These are phyloP conservation scores for Scheffersomyces cryptocercus DNA, from an alignment of 1,139 yeast genomes.

Conservation along the genomic window DNA sequence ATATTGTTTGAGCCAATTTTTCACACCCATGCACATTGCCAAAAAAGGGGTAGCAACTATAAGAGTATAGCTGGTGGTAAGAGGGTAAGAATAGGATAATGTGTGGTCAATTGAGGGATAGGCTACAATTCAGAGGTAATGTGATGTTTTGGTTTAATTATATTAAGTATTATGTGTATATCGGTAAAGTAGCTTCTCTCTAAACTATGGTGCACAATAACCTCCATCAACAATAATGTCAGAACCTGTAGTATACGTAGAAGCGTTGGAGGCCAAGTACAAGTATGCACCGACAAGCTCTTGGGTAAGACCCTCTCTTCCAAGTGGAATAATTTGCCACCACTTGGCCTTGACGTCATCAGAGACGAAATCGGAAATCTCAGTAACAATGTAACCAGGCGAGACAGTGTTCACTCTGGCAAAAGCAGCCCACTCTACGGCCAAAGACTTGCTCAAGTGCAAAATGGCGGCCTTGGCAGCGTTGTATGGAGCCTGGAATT, in stretches of 20 bases:
- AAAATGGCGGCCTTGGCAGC: conserved; percentile 85
- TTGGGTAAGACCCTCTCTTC: conserved; percentile 75
- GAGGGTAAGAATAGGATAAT: too few relatives aligned
- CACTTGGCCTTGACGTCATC: conserved; percentile 55
- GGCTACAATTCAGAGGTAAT: too few relatives aligned
- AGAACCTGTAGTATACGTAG: conserved; percentile 81
- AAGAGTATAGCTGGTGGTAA: too few relatives aligned
- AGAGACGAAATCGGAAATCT: conserved; percentile 58
- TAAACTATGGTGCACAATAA: conserved; percentile 49
- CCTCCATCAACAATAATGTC: conserved; percentile 89
- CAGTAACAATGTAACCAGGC: conserved; percentile 79
- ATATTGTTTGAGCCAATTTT: too few relatives aligned
- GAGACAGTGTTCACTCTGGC: conserved; percentile 77
- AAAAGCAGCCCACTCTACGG: conserved; percentile 82
- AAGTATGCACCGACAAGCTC: conserved; percentile 85
- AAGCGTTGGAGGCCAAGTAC: conserved; percentile 78
- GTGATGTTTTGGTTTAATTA: too few relatives aligned
- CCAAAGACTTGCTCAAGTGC: conserved; percentile 74
- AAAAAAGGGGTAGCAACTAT: too few relatives aligned
- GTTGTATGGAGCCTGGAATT: conserved; percentile 82
- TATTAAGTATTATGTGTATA: neutral
- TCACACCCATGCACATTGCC: too few relatives aligned
- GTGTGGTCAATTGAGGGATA: too few relatives aligned
- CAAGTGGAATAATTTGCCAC: conserved; percentile 70
- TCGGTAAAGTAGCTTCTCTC: neutral